Evolutionary conservation across 768 basidiomycete genomes (phyloP), one percentile per base, ranked within the genome.

Genomic region (Termitomyces sp.): DNA sequence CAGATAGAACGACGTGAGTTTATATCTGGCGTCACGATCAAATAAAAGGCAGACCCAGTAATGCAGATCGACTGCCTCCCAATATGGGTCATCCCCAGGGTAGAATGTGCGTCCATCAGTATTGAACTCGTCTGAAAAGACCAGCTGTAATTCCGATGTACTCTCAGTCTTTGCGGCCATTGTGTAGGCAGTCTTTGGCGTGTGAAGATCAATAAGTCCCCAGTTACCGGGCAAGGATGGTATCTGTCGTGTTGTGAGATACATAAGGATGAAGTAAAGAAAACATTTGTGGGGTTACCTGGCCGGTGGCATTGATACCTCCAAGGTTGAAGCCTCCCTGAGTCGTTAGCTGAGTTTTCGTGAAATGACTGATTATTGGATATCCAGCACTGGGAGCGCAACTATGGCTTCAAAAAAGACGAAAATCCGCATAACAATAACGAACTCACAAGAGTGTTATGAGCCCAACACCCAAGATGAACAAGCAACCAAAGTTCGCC

Each of bases 101-200:
- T 88, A 92, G 64, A 92, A 92, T 1, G 86, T 78, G 59, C 91
- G 75, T 14, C 87, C 87, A 24, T 85, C 84, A 14, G 70, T 69
- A 57, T 91, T 83, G 66, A 93, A 92, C 65, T 93, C 90, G 68
- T 93, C 91, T 8, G 83, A 85, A 67, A 89, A 92, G 11, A 90
- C 82, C 18, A 92, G 74, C 44, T 78, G 73, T 71, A 81, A 68
- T 40, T 73, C 67, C 38, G 66, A 60, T n/a, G 66, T 66, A 2
- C 85, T 83, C 61, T 87, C 83, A 18, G 74, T 74, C 74, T 86
- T 83, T 3, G 85, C 83, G 0, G 77, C 49, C 66, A 81, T 76
- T 53, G 75, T 78, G 71, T 83, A 80, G 11, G 74, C 86, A 0
- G 73, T 70, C 33, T 72, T 58, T 0, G 94, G 81, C 0, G 83